Evolutionary conservation across 768 basidiomycete species (phyloP).

Genomic region (Rhizopogon sp.): DNA sequence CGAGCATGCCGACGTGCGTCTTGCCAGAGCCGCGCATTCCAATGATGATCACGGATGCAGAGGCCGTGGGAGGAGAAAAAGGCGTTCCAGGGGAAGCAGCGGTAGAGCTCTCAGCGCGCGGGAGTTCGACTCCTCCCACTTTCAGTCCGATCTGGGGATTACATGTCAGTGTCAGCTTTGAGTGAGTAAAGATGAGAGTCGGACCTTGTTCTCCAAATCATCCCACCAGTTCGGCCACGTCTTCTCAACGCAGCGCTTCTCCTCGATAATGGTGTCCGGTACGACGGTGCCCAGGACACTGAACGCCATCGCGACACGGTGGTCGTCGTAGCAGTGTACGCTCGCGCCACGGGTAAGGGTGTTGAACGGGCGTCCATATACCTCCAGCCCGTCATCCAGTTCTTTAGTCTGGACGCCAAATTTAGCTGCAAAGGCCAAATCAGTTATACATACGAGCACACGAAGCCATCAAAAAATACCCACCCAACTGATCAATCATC

Average conservation of each 20-base stretch:
- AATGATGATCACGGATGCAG: slow-evolving; percentile 69
- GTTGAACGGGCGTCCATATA: slow-evolving; percentile 69
- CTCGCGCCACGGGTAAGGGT: slow-evolving; percentile 66
- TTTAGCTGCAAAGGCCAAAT: slow-evolving; percentile 54
- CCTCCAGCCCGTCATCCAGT: slow-evolving; percentile 87
- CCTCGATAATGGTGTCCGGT: slow-evolving; percentile 77
- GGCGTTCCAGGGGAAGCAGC: slow-evolving; percentile 37
- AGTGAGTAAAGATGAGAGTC: slow-evolving; percentile 7
- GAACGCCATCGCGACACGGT: slow-evolving; percentile 98
- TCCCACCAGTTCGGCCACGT: slow-evolving; percentile 99
- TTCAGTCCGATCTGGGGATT: slow-evolving; percentile 73
- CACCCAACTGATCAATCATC: slow-evolving; percentile 94
- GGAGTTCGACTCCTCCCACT: slow-evolving; percentile 80
- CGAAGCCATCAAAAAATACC: slow-evolving; percentile 10
- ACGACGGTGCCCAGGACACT: slow-evolving; percentile 78
- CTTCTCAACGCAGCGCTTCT: slow-evolving; percentile 98
- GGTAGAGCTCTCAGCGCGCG: slow-evolving; percentile 27
- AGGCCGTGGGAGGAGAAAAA: slow-evolving; percentile 20
- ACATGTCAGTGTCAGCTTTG: background rate
- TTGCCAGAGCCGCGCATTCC: slow-evolving; percentile 99
- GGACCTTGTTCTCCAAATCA: slow-evolving; percentile 89
- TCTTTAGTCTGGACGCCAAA: slow-evolving; percentile 93
- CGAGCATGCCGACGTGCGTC: slow-evolving; percentile 79
- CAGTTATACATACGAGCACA: background rate
- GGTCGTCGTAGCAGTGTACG: slow-evolving; percentile 96